Conservation (phyloP, 257 asterid species). For the Scutellaria galericulata region DNA sequence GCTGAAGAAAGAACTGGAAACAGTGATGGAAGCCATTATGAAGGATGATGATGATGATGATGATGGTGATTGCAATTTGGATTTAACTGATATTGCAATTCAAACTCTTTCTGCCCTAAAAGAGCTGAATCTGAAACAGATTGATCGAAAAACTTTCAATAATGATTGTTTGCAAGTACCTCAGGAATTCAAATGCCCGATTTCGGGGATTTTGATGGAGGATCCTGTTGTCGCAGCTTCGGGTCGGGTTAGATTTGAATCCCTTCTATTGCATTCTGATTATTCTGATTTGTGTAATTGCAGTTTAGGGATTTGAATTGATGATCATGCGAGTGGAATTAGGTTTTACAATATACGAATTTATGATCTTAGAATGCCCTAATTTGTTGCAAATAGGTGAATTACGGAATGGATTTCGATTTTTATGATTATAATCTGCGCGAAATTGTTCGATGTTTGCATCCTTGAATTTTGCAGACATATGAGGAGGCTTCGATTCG, state of each 20-base stretch:
- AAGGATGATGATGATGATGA: constrained; percentile 37
- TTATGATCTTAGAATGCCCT: not conserved
- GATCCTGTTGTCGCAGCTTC: constrained; percentile 66
- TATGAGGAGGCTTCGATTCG: constrained; percentile 48
- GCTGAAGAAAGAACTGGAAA: constrained; percentile 53
- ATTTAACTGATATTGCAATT: constrained; percentile 46
- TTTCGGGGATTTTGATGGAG: constrained; percentile 53
- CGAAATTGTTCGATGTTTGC: not conserved
- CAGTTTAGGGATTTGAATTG: not conserved
- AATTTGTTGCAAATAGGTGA: not conserved
- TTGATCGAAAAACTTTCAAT: not conserved
- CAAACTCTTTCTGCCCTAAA: constrained; percentile 43
- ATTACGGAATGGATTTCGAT: not conserved
- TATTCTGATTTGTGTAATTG: not conserved
- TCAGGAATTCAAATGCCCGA: constrained; percentile 52
- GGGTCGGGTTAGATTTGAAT: constrained; percentile 51
- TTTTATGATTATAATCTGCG: not conserved
- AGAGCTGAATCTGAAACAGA: constrained; percentile 36
- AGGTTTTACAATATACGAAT: not conserved
- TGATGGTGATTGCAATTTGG: constrained; percentile 40
- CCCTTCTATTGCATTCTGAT: not conserved
- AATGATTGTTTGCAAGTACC: constrained; percentile 41
- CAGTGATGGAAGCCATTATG: constrained; percentile 41
- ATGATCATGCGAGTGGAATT: not conserved
- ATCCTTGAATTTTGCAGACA: constrained; percentile 47